Base-by-base conservation (phyloP, 2,329 filamentous ascomycete species). In the Venturia effusa region DNA sequence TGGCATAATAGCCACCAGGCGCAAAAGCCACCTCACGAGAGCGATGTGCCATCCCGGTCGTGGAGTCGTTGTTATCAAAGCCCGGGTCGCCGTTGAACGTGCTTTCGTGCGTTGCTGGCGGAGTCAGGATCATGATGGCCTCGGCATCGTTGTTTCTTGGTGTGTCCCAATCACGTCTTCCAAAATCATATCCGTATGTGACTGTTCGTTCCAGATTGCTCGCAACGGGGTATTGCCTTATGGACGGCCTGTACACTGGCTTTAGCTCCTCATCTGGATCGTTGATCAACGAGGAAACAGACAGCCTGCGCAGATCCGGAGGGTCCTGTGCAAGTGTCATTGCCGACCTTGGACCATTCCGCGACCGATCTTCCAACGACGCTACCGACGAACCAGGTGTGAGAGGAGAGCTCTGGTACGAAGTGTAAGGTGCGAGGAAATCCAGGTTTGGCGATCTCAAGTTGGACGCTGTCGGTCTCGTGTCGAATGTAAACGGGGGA, bases 111-210 rank as follows among this genome's bases (percentile, higher is more conserved):
- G 72, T 65, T 63, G 68, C 67, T 67, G 69, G 70, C 6, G 74
- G 73, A 61, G 71, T 76, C 61, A 72, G 74, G 1, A 72, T 67
- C 1, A 55, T 81, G 45, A 92, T 86, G 19, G 88, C 88, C 61
- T 82, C 82, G 37, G 77, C 75, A 68, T 93, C 89, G 69, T 91
- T 84, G 68, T 92, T 92, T 61, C 81, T 83, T 34, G 84, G 84
- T 1, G 89, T 76, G 69, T 93, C 89, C 24, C 84, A 75, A 74
- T 93, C 89, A 11, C 81, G 81, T 66, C 85, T 79, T 0, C 89
- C 90, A 64, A 84, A 79, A 70, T 93, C 90, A 66, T 88, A 82
- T 6, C 90, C 89, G 71, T 89, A 91, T 54, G 80, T 83, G 7
- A 75, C 80, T 41, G 40, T 54, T 17, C 40, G 40, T 37, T 61